Conservation (phyloP, 2,329 filamentous ascomycete species). For the Cladorrhinum sp. region DNA sequence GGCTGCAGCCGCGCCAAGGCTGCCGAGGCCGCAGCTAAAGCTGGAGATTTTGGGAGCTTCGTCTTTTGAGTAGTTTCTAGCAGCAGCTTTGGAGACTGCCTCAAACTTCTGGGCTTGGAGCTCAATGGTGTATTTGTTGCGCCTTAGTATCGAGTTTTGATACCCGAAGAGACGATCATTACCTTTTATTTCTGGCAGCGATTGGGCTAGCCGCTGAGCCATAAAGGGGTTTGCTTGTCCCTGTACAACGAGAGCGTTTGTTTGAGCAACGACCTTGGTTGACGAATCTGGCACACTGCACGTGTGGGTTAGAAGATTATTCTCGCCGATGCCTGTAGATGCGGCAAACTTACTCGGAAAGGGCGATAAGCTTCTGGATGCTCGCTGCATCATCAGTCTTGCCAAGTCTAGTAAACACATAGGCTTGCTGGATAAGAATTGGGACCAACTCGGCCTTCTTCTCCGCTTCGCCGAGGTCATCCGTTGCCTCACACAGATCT, state of each 20-base stretch:
- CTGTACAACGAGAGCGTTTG: conserved; percentile 54
- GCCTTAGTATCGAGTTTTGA: conserved; percentile 59
- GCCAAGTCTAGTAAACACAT: conserved; percentile 65
- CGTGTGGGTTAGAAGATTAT: conserved; percentile 29
- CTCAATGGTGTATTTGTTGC: conserved; percentile 63
- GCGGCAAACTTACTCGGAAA: conserved; percentile 52
- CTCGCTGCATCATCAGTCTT: conserved; percentile 62
- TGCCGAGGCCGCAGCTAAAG: conserved; percentile 38
- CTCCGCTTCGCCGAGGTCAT: conserved; percentile 71
- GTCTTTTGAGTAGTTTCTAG: conserved; percentile 37
- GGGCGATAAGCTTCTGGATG: conserved; percentile 59
- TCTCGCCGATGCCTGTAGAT: background rate
- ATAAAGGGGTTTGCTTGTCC: conserved; percentile 62
- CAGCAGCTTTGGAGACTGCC: conserved; percentile 54
- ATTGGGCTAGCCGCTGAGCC: conserved; percentile 59
- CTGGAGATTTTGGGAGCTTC: conserved; percentile 28
- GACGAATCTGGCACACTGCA: conserved; percentile 63
- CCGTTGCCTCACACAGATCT: conserved; percentile 68
- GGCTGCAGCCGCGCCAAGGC: conserved; percentile 68
- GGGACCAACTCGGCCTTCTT: conserved; percentile 71
- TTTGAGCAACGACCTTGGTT: conserved; percentile 62
- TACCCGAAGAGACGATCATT: conserved; percentile 68
- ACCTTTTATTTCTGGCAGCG: conserved; percentile 48
- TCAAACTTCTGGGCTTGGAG: conserved; percentile 65
- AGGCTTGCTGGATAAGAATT: conserved; percentile 73